These are phyloP conservation scores for Perkinsus marinus DNA, from an alignment of 169 alveolate genomes.

Conservation along the genomic window DNA sequence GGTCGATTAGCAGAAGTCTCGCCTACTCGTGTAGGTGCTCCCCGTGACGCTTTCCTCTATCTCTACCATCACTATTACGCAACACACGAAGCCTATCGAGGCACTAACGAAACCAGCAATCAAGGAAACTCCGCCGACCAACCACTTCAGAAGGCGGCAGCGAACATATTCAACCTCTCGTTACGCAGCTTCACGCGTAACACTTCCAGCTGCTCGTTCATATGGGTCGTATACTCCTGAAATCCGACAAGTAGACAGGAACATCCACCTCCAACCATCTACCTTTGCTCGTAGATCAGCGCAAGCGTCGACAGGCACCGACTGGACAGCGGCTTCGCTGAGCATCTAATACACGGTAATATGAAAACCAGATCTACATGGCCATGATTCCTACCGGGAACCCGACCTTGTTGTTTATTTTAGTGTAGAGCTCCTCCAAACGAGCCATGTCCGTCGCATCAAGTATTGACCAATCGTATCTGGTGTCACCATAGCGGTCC, in stretches of 20 bases:
- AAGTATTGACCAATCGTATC: not conserved
- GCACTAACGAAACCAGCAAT: not conserved
- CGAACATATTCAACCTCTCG: not conserved
- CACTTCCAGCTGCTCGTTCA: not conserved
- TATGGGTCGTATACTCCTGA: not conserved
- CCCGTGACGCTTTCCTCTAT: not conserved
- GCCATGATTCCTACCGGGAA: not conserved
- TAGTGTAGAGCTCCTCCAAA: not conserved
- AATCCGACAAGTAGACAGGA: not conserved
- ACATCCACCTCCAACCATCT: not conserved
- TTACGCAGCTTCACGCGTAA: not conserved
- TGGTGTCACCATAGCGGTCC: not conserved
- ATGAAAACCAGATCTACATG: not conserved
- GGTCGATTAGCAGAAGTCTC: too few species aligned
- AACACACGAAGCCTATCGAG: not conserved
- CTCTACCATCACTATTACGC: not conserved
- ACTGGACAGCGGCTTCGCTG: not conserved
- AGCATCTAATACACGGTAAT: not conserved
- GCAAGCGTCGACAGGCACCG: not conserved
- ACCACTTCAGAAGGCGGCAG: not conserved
- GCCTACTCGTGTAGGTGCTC: not conserved
- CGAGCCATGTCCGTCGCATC: not conserved
- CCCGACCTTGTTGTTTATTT: not conserved
- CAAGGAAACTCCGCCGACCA: not conserved
- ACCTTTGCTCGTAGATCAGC: not conserved